phyloP scores from a whole-genome alignment of 1,139 yeast species.

The Diutina rugosa region DNA sequence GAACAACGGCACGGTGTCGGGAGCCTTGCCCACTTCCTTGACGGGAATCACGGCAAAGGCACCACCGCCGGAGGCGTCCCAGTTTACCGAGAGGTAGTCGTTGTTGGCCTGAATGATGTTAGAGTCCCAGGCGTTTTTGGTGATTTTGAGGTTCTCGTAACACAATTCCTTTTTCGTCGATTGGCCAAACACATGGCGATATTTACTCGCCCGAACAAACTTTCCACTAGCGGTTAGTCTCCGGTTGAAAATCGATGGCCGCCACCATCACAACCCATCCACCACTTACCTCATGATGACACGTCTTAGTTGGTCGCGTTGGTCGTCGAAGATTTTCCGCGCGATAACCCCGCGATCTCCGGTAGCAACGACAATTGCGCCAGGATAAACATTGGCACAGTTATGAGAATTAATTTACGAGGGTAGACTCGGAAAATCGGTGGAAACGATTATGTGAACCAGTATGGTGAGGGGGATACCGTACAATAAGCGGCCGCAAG shows the following conservation, averaged over 20 bases:
- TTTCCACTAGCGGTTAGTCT: slow-evolving; percentile 47
- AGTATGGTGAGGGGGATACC: too few relatives aligned
- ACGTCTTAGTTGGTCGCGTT: background rate
- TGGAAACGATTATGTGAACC: too few relatives aligned
- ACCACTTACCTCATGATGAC: slow-evolving; percentile 1
- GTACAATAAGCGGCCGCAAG: too few relatives aligned
- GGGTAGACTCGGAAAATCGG: background rate
- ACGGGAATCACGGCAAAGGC: slow-evolving; percentile 91
- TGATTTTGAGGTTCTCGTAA: slow-evolving; percentile 75
- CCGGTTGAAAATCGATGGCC: background rate
- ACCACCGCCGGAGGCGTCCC: slow-evolving; percentile 96
- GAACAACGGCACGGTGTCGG: slow-evolving; percentile 84
- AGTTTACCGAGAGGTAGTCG: slow-evolving; percentile 71
- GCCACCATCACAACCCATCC: background rate
- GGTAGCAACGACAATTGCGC: background rate
- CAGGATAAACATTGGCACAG: background rate
- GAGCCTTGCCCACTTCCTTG: slow-evolving; percentile 81
- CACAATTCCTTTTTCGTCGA: slow-evolving; percentile 77
- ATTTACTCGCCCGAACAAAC: slow-evolving; percentile 92
- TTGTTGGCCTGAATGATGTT: slow-evolving; percentile 74
- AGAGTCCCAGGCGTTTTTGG: slow-evolving; percentile 94
- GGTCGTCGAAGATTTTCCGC: background rate
- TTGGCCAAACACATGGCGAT: slow-evolving; percentile 93
- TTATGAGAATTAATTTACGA: background rate
- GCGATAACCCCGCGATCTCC: background rate